Conservation (phyloP, 2,329 filamentous ascomycete species). For the Decorospora gaudefroyi region DNA sequence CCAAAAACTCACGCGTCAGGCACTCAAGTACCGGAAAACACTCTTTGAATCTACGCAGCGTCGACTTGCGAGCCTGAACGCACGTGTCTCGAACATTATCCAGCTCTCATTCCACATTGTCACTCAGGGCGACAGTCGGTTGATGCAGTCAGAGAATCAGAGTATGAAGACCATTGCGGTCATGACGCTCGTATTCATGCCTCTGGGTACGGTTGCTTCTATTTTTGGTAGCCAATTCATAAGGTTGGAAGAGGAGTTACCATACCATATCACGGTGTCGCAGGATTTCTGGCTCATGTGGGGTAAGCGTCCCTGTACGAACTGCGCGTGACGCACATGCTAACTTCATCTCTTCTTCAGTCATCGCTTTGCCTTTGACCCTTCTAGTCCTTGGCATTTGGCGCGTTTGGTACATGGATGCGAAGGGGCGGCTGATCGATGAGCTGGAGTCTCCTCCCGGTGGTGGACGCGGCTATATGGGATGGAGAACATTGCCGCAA, state of each 20-base stretch:
- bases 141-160: slow-evolving; percentile 47
- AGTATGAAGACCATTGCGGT: slow-evolving; percentile 55
- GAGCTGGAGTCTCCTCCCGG: slow-evolving; percentile 7
- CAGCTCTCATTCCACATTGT: slow-evolving; percentile 50
- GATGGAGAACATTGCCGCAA: slow-evolving; percentile 21
- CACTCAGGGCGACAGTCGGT: slow-evolving; percentile 46
- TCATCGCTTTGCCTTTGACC: slow-evolving; percentile 33
- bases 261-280: slow-evolving; percentile 30
- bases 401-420: slow-evolving; percentile 32
- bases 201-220: slow-evolving; percentile 43
- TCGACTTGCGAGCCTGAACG: slow-evolving; percentile 43
- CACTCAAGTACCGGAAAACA: slow-evolving; percentile 38
- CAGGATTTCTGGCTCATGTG: slow-evolving; percentile 40
- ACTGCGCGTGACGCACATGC: background rate
- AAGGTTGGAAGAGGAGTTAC: slow-evolving; percentile 24
- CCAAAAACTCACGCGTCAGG: slow-evolving; percentile 20
- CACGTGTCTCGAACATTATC: slow-evolving; percentile 47
- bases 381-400: slow-evolving; percentile 21
- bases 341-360: background rate
- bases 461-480: slow-evolving; percentile 18
- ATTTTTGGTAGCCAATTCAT: slow-evolving; percentile 43
- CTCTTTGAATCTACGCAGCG: slow-evolving; percentile 45
- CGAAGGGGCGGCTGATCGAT: slow-evolving; percentile 18
- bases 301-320: slow-evolving; percentile 3
- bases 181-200: slow-evolving; percentile 52